phyloP scores from a whole-genome alignment of 1,139 yeast species.

The Lizanozyma gosingica region DNA sequence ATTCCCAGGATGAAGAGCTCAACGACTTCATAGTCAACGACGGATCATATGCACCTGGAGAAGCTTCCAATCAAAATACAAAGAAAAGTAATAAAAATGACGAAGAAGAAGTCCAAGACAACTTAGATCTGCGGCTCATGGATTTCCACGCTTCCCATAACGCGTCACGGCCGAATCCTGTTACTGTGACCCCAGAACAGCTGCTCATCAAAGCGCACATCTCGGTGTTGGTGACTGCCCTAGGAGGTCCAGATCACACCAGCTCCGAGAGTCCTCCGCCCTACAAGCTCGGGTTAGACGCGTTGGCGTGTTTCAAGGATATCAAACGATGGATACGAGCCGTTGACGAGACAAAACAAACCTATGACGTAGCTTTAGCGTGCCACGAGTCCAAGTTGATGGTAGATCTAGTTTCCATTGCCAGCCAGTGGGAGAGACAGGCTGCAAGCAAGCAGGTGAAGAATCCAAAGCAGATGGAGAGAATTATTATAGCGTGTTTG shows the following conservation, averaged over 20 bases:
- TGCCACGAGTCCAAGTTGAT: conserved; percentile 77
- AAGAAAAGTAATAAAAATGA: conserved; percentile 4
- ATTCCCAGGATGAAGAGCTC: conserved; percentile 8
- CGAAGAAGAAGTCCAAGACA: conserved; percentile 15
- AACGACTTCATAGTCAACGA: conserved; percentile 17
- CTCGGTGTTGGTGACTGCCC: conserved; percentile 63
- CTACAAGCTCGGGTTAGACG: conserved; percentile 84
- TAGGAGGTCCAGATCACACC: conserved; percentile 72
- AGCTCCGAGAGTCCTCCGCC: conserved; percentile 33
- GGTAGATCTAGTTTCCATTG: conserved; percentile 62
- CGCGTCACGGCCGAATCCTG: neutral
- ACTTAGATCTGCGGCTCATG: neutral
- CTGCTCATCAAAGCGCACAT: conserved; percentile 57
- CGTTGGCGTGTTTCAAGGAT: conserved; percentile 81
- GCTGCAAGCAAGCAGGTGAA: conserved; percentile 18
- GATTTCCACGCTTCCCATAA: neutral
- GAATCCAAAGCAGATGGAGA: conserved; percentile 36
- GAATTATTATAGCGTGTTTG: conserved; percentile 60
- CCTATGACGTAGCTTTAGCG: conserved; percentile 80
- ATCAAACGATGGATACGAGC: conserved; percentile 78
- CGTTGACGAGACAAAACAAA: conserved; percentile 64
- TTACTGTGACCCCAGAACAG: conserved; percentile 13
- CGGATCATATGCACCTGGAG: conserved; percentile 9
- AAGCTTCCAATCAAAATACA: conserved; percentile 3
- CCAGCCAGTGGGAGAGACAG: conserved; percentile 62